Evolutionary conservation across 2,329 filamentous ascomycete species (phyloP).

Genomic region (Alternaria sp.): DNA sequence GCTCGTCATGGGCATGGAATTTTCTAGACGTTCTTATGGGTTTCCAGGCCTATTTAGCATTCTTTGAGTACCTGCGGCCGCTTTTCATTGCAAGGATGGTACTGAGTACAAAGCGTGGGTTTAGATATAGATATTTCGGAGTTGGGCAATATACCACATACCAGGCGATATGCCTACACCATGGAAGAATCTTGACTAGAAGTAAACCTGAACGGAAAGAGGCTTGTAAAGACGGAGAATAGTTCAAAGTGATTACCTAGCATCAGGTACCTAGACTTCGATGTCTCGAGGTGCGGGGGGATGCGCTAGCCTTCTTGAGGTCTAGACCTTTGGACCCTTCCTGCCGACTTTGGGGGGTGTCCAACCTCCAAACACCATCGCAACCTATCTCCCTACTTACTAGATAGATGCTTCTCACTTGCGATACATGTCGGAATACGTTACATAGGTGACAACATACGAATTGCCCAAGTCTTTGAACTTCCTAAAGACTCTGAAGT

Average conservation of each 20-base stretch:
- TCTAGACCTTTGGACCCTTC: background rate
- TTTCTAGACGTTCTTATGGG: background rate
- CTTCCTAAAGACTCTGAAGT: background rate
- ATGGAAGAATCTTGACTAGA: background rate
- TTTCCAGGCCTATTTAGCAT: background rate
- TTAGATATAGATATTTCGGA: background rate
- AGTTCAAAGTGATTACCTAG: background rate
- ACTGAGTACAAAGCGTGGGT: background rate
- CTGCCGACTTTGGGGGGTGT: background rate
- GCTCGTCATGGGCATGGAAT: background rate
- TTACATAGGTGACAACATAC: background rate
- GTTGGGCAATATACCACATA: background rate
- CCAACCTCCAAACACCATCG: background rate
- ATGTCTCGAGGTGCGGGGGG: background rate
- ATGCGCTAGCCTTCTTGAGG: background rate
- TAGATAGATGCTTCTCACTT: background rate
- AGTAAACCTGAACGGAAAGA: background rate
- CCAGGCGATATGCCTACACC: background rate
- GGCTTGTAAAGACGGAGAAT: background rate
- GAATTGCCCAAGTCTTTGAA: background rate
- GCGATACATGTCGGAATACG: background rate
- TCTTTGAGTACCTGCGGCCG: background rate
- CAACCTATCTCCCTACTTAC: background rate
- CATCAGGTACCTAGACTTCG: background rate
- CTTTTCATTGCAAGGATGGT: background rate